Conservation (phyloP, 2,329 filamentous ascomycete genomes). For the Colletotrichum karsti region DNA sequence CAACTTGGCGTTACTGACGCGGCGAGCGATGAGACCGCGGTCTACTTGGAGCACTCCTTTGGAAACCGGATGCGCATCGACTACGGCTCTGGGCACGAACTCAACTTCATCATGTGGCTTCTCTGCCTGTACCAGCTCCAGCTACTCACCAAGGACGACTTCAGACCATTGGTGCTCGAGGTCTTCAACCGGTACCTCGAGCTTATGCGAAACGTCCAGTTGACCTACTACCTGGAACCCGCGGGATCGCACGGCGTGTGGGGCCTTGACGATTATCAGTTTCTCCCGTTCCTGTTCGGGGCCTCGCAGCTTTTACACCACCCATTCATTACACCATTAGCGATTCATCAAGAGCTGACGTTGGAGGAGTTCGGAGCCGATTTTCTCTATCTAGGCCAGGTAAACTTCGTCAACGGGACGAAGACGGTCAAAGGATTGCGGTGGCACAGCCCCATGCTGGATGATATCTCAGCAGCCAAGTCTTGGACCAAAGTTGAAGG, state of each 20-base stretch:
- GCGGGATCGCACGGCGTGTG: slow-evolving; percentile 97
- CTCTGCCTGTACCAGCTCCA: slow-evolving; percentile 88
- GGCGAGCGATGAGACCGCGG: slow-evolving; percentile 76
- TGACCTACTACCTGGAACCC: slow-evolving; percentile 95
- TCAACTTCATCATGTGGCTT: slow-evolving; percentile 97
- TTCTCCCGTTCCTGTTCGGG: slow-evolving; percentile 94
- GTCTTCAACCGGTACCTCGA: slow-evolving; percentile 85
- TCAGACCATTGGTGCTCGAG: slow-evolving; percentile 76
- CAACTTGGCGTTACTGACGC: slow-evolving; percentile 61
- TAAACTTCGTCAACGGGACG: slow-evolving; percentile 92
- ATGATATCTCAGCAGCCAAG: slow-evolving; percentile 92
- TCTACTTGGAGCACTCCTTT: slow-evolving; percentile 85
- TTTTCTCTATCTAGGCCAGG: slow-evolving; percentile 91
- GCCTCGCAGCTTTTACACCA: slow-evolving; percentile 90
- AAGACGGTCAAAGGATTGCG: slow-evolving; percentile 94
- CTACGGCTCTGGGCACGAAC: slow-evolving; percentile 96
- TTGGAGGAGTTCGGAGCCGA: slow-evolving; percentile 87
- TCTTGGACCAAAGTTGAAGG: slow-evolving; percentile 92
- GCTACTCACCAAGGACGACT: slow-evolving; percentile 71
- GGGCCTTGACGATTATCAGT: slow-evolving; percentile 98
- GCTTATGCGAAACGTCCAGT: slow-evolving; percentile 89
- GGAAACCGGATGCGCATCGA: slow-evolving; percentile 90
- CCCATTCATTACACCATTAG: slow-evolving; percentile 78
- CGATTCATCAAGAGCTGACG: slow-evolving; percentile 87
- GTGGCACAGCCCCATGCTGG: slow-evolving; percentile 98